phyloP scores from a whole-genome alignment of 768 basidiomycete genomes.

The Boletus subparvulus region DNA sequence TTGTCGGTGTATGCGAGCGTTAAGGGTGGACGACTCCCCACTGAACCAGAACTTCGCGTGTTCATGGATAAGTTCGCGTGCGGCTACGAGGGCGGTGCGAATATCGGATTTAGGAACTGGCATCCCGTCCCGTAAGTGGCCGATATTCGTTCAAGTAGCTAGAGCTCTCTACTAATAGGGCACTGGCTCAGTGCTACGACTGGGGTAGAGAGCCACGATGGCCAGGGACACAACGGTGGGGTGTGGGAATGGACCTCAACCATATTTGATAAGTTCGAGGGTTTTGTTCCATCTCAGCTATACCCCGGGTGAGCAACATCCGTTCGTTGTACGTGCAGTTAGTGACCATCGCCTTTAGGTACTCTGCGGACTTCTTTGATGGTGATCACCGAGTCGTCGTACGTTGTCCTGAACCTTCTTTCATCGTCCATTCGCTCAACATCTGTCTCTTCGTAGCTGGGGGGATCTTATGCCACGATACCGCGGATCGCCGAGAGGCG shows the following conservation, averaged over 20 bases:
- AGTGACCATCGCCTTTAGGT: constrained; percentile 40
- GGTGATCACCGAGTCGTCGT: constrained; percentile 83
- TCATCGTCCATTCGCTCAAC: neutral
- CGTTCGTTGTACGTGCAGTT: neutral
- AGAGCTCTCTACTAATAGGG: constrained; percentile 1
- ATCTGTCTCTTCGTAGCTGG: constrained; percentile 53
- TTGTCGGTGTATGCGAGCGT: constrained; percentile 77
- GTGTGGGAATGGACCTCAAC: constrained; percentile 99
- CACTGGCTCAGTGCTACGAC: constrained; percentile 58
- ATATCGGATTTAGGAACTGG: constrained; percentile 90
- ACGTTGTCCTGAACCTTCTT: constrained; percentile 34
- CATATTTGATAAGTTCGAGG: constrained; percentile 64
- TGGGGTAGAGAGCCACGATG: constrained; percentile 48
- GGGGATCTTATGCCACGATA: constrained; percentile 86
- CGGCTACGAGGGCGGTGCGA: constrained; percentile 76
- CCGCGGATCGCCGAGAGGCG: constrained; percentile 77
- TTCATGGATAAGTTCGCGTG: constrained; percentile 75
- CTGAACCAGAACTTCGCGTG: constrained; percentile 79
- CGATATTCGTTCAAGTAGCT: neutral
- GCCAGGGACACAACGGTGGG: constrained; percentile 85
- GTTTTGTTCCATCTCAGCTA: constrained; percentile 69
- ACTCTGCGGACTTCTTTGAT: constrained; percentile 91
- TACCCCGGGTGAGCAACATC: constrained; percentile 74
- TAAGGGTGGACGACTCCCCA: constrained; percentile 92
- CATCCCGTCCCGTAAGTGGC: constrained; percentile 81